phyloP scores from a whole-genome alignment of 441 rosid species.

The Arabidopsis hybrid region DNA sequence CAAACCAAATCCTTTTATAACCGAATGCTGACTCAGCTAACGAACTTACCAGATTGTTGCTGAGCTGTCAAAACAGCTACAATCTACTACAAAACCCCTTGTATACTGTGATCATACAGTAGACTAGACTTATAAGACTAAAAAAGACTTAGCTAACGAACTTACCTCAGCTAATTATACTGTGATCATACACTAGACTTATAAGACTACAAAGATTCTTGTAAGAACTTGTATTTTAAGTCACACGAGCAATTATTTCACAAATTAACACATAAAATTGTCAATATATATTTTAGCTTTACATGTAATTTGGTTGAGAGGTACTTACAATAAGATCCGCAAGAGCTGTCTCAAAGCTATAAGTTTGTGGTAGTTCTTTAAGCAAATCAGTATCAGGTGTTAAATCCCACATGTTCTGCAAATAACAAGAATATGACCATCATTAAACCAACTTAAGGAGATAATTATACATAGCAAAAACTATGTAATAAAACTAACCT shows the following conservation, averaged over 20 bases:
- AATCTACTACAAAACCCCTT: not conserved
- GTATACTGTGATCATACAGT: not conserved
- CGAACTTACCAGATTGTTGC: constrained; percentile 9
- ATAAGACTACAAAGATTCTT: too few species aligned
- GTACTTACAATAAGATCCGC: constrained; percentile 75
- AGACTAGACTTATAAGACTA: not conserved
- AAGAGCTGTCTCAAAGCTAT: constrained; percentile 72
- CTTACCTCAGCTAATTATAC: too few species aligned
- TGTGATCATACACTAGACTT: too few species aligned
- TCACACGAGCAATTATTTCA: not conserved
- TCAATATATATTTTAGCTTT: not conserved
- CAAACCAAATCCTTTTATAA: not conserved
- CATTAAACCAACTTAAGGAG: constrained; percentile 8
- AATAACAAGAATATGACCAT: constrained; percentile 19
- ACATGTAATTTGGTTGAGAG: not conserved
- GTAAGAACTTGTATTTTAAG: not conserved
- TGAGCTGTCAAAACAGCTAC: not conserved
- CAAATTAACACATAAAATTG: not conserved
- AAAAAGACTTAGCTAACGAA: not conserved
- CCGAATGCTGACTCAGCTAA: not conserved
- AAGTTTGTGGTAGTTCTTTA: constrained; percentile 64
- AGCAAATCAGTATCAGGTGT: constrained; percentile 73
- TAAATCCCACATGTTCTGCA: constrained; percentile 82
- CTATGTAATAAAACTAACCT: constrained; percentile 48
- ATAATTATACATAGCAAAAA: constrained; percentile 5